Percentiles rank a stretch among this genome's conserved stretches.
phyloP scores from a whole-genome alignment of 768 basidiomycete genomes.

The Lepiota brunneoincarnata region DNA sequence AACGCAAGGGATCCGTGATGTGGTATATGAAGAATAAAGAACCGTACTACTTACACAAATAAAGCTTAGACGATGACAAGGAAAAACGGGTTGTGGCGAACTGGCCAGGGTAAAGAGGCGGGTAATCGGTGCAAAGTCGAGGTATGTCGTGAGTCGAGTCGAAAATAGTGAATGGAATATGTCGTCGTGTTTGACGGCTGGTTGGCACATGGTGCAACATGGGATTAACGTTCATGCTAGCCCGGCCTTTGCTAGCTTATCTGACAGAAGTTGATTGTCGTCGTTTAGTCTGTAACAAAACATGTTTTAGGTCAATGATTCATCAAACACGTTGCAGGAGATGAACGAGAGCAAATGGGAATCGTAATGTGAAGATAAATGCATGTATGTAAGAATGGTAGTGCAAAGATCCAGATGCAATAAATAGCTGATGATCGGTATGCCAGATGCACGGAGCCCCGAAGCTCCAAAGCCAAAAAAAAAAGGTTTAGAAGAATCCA shows the following conservation, averaged over 20 bases:
- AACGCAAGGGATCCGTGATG: neutral
- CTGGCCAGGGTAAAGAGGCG: no score
- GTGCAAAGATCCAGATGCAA: constrained; percentile 2
- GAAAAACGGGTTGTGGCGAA: neutral
- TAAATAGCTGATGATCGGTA: constrained; percentile 10
- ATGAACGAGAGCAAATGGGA: constrained; percentile 15
- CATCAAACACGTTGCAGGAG: constrained; percentile 27
- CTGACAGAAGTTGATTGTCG: constrained; percentile 51
- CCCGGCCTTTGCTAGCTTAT: constrained; percentile 33
- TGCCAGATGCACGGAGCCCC: neutral
- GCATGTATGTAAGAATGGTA: neutral
- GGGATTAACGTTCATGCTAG: neutral
- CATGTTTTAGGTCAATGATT: constrained; percentile 30
- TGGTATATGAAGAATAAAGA: constrained; percentile 3
- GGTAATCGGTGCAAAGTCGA: neutral
- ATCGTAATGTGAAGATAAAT: constrained; percentile 17
- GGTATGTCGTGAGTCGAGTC: neutral
- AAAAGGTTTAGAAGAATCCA: constrained; percentile 36
- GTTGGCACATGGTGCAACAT: no score
- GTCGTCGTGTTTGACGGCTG: neutral
- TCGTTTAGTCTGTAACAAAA: constrained; percentile 58
- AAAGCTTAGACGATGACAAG: constrained; percentile 3
- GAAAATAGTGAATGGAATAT: neutral
- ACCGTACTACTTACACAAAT: constrained; percentile 8
- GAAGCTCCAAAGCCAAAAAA: neutral